Conservation (phyloP, 352 stramenopile genomes). For the Pythium aquatile region DNA sequence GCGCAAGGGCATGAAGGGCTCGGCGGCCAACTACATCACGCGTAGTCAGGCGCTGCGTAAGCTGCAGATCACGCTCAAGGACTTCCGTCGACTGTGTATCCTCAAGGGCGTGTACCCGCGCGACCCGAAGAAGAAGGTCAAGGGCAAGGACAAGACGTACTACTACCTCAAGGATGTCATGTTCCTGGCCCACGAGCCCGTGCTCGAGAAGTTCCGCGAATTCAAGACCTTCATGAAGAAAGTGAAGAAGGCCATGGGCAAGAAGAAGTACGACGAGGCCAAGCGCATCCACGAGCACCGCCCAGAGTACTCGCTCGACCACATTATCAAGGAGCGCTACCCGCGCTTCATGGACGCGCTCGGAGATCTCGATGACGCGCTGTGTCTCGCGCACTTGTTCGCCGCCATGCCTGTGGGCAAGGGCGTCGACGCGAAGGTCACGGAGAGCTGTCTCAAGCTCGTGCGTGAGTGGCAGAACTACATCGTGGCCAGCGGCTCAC, state of each 20-base stretch:
- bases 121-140: constrained; percentile 93
- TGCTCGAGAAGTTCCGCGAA: constrained; percentile 98
- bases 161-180: constrained; percentile 99
- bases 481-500: constrained; percentile 83
- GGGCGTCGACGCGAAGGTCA: constrained; percentile 85
- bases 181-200: constrained; percentile 96
- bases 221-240: constrained; percentile 99
- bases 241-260: constrained; percentile 82
- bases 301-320: constrained; percentile 95
- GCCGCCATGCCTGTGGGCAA: constrained; percentile 92
- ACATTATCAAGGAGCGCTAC: constrained; percentile 99
- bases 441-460: constrained; percentile 90
- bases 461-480: constrained; percentile 97
- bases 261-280: constrained; percentile 80
- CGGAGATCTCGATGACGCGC: constrained; percentile 97
- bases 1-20: constrained; percentile 76
- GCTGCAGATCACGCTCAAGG: constrained; percentile 96
- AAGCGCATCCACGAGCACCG: constrained; percentile 84
- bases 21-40: constrained; percentile 95
- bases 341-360: constrained; percentile 97
- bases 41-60: constrained; percentile 93
- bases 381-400: constrained; percentile 98
- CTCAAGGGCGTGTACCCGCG: constrained; percentile 99
- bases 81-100: constrained; percentile 99
- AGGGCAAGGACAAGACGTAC: constrained; percentile 97